phyloP scores from a whole-genome alignment of 352 stramenopile species.

The Pythium aphanidermatum region DNA sequence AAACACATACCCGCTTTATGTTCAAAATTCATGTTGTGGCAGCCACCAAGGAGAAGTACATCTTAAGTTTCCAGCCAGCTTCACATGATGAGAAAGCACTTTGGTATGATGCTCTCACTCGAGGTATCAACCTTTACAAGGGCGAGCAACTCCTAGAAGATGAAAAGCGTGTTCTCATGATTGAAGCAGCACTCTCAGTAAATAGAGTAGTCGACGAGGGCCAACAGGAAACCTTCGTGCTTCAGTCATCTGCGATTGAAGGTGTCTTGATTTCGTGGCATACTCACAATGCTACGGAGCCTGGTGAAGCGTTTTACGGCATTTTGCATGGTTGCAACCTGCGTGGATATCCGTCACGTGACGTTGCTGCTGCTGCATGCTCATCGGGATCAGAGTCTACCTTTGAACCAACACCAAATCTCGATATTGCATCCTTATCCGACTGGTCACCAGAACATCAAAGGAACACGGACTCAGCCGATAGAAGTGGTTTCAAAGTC shows the following conservation, averaged over 20 bases:
- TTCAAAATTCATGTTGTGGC: too few relatives aligned
- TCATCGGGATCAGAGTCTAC: background rate
- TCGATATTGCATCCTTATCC: slow-evolving; percentile 31
- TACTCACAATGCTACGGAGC: background rate
- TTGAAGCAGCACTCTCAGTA: slow-evolving; percentile 17
- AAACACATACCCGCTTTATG: too few relatives aligned
- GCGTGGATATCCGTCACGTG: slow-evolving; percentile 9
- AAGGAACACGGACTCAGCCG: background rate
- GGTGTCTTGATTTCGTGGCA: slow-evolving; percentile 40
- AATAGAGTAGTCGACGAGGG: slow-evolving; percentile 3
- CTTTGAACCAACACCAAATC: slow-evolving; percentile 11
- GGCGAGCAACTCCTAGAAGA: slow-evolving; percentile 46
- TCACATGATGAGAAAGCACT: slow-evolving; percentile 29
- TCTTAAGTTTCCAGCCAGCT: slow-evolving; percentile 37
- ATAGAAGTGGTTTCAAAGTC: slow-evolving; percentile 2
- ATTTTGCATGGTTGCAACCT: slow-evolving; percentile 10
- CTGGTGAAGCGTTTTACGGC: slow-evolving; percentile 5
- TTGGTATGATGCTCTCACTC: slow-evolving; percentile 34
- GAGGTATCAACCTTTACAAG: slow-evolving; percentile 35
- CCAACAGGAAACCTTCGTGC: slow-evolving; percentile 19
- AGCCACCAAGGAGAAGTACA: slow-evolving; percentile 11
- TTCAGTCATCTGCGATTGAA: slow-evolving; percentile 39
- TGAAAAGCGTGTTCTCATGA: slow-evolving; percentile 40
- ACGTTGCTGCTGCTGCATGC: background rate
- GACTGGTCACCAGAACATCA: slow-evolving; percentile 30